These are phyloP conservation scores for Halteria grandinella DNA, from an alignment of 73 alveolate genomes.

Conservation along the genomic window DNA sequence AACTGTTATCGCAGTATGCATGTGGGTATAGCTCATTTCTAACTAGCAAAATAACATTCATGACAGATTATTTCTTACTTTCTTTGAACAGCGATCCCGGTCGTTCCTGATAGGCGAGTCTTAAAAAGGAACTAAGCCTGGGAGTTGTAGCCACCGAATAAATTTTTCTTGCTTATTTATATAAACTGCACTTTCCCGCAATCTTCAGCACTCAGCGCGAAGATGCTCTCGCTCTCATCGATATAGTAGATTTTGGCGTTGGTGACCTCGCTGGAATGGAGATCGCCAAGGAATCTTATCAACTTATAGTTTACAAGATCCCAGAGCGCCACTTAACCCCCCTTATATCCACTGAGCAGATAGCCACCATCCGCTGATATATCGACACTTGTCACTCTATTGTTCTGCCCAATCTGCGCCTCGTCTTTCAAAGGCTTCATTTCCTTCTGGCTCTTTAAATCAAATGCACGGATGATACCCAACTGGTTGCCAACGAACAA, in stretches of 20 bases:
- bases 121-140: slow-evolving; percentile 39
- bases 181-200: slow-evolving; percentile 24
- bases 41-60: slow-evolving; percentile 38
- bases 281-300: slow-evolving; percentile 31
- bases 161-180: slow-evolving; percentile 19
- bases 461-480: slow-evolving; percentile 71
- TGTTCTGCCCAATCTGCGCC: slow-evolving; percentile 18
- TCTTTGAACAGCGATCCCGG: slow-evolving; percentile 5
- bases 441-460: slow-evolving; percentile 53
- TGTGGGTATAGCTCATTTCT: slow-evolving; percentile 48
- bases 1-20: slow-evolving; percentile 41
- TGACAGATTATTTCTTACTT: slow-evolving; percentile 1
- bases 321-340: slow-evolving; percentile 61
- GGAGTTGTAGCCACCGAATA: slow-evolving; percentile 40
- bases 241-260: slow-evolving; percentile 36
- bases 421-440: slow-evolving; percentile 47
- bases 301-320: slow-evolving; percentile 59
- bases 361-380: slow-evolving; percentile 59
- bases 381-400: slow-evolving; percentile 57
- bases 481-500: slow-evolving; percentile 64
- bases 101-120: slow-evolving; percentile 45
- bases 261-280: slow-evolving; percentile 43
- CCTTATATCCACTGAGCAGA: slow-evolving; percentile 59
- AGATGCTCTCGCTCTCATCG: slow-evolving; percentile 35
- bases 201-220: slow-evolving; percentile 39